Conservation (phyloP, 352 stramenopile species). For the Globisporangium sylvaticum region DNA sequence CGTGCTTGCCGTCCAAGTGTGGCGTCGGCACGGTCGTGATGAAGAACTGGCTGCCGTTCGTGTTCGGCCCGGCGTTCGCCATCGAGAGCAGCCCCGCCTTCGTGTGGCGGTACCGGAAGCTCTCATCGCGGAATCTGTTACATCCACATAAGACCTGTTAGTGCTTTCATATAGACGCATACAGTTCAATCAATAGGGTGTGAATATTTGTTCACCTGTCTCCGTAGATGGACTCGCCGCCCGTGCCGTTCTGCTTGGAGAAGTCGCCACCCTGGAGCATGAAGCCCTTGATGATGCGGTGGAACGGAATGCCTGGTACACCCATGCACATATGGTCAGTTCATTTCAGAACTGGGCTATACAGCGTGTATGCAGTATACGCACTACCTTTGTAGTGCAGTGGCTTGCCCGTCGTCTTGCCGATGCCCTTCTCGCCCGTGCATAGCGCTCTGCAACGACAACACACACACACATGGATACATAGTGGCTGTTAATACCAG, state of each 20-base stretch:
- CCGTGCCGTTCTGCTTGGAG: conserved; percentile 74
- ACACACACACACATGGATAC: not conserved
- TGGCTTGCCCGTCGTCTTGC: conserved; percentile 46
- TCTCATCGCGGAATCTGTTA: conserved; percentile 93
- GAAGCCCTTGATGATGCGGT: conserved; percentile 85
- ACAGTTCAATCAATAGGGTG: no score
- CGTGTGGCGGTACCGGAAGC: conserved; percentile 92
- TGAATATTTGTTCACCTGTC: no score
- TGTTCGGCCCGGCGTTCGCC: conserved; percentile 88
- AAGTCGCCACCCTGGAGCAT: conserved; percentile 85
- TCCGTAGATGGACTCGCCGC: conserved; percentile 85
- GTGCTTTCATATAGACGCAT: no score
- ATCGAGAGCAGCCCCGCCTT: conserved; percentile 93
- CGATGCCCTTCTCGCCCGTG: conserved; percentile 69
- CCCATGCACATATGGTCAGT: conserved; percentile 2
- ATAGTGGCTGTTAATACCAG: not conserved
- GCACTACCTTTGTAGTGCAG: conserved; percentile 56
- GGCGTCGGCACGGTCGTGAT: conserved; percentile 85
- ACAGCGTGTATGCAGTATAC: not conserved
- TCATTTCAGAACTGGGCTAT: not conserved
- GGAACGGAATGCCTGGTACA: conserved; percentile 52
- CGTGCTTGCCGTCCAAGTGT: conserved; percentile 98
- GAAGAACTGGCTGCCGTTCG: conserved; percentile 85
- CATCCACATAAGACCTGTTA: no score
- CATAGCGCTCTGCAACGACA: conserved; percentile 25